A percentile compares a stretch with the other conserved stretches of the same genome.
phyloP scores from a whole-genome alignment of 164 flowering plant species.

The grape (Vitis vinifera) region DNA sequence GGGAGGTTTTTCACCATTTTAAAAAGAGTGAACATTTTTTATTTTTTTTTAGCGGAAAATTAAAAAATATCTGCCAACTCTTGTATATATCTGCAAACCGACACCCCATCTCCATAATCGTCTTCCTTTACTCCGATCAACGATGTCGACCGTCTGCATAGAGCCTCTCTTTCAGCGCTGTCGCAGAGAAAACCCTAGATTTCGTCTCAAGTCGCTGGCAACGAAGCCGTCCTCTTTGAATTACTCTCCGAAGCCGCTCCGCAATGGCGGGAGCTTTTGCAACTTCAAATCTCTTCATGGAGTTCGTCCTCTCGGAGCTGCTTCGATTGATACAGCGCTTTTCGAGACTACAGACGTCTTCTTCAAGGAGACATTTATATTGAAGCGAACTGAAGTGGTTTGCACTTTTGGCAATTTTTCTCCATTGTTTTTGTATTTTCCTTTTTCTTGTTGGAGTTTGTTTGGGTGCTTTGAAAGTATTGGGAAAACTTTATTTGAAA shows the following conservation, averaged over 20 bases:
- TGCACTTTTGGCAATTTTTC: not conserved
- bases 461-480: not conserved
- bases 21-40: not conserved
- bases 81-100: not conserved
- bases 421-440: not conserved
- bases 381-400: conserved; percentile 58
- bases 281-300: conserved; percentile 22
- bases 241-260: conserved; percentile 16
- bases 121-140: not conserved
- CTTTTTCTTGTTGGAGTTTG: not conserved
- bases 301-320: conserved; percentile 26
- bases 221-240: conserved; percentile 17
- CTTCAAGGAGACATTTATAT: conserved; percentile 47
- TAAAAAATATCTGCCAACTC: too few relatives aligned
- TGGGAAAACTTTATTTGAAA: not conserved
- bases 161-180: conserved; percentile 34
- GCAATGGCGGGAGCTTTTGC: conserved; percentile 30
- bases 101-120: not conserved
- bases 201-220: conserved; percentile 14
- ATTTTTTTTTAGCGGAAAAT: not conserved
- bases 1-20: too few relatives aligned
- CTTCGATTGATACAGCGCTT: conserved; percentile 36
- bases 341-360: conserved; percentile 34
- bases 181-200: conserved; percentile 21
- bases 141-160: conserved; percentile 36